Evolutionary conservation across 164 flowering plant genomes (phyloP).

Genomic region (Piper longum): DNA sequence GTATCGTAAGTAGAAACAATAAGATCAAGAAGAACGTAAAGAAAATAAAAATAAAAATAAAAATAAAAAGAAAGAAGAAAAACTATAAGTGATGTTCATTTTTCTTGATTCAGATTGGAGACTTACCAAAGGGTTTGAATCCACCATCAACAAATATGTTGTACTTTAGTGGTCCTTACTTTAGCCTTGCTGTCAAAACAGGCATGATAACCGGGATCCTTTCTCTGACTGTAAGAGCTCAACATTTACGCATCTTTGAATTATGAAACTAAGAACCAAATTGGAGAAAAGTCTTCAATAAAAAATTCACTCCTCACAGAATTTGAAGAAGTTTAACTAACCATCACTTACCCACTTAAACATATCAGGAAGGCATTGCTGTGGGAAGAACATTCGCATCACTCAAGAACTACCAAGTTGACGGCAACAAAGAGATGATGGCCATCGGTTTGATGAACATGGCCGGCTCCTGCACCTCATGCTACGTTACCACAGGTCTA

Average conservation of each 20-base stretch:
- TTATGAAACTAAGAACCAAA: too few species aligned
- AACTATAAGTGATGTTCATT: too few species aligned
- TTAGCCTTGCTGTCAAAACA: slow-evolving; percentile 31
- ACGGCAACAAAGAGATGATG: slow-evolving; percentile 83
- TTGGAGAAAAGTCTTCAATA: not conserved
- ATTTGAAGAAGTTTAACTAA: not conserved
- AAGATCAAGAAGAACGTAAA: too few species aligned
- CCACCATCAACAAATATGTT: slow-evolving; percentile 45
- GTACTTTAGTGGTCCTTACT: slow-evolving; percentile 23
- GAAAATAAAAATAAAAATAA: too few species aligned
- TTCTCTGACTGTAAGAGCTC: slow-evolving; percentile 50
- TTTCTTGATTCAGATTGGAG: slow-evolving; percentile 39
- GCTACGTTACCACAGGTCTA: slow-evolving; percentile 67
- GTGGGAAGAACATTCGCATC: slow-evolving; percentile 75
- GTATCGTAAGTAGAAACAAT: slow-evolving; percentile 16
- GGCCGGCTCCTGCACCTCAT: slow-evolving; percentile 62
- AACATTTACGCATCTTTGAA: not conserved
- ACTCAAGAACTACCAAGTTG: slow-evolving; percentile 53
- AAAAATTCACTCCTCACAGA: not conserved
- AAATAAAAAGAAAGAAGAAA: too few species aligned
- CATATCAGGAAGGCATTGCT: slow-evolving; percentile 63
- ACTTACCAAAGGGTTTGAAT: slow-evolving; percentile 55
- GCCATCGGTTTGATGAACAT: slow-evolving; percentile 74
- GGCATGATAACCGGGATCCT: slow-evolving; percentile 49
- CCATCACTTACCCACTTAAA: not conserved